Evolutionary conservation across 1,139 yeast genomes (phyloP), one percentile per base, ranked within the genome.

Genomic region (Casaregolazyma suthepensis): DNA sequence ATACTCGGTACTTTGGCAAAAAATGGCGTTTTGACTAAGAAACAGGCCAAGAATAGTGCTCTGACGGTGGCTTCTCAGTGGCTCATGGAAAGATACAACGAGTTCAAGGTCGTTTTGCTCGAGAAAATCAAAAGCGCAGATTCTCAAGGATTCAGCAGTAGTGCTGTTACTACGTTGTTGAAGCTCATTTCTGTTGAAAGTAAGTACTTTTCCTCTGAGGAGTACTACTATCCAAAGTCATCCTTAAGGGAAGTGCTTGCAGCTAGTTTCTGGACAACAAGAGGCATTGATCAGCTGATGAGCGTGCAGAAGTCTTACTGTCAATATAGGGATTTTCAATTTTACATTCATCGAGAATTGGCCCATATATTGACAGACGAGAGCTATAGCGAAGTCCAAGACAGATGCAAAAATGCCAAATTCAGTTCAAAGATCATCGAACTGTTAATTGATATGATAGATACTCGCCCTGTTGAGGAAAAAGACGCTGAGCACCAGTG

Each of bases 121-220:
- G 69, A 69, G n/a, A 59, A 75, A 44, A 64, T 73, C 15, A 45
- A 51, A 18, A 35, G 59, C 19, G 62, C 70, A 4, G 68, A 65
- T 50, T 71, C 71, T 51, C 71, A 78, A 22, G 77, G 82, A 1
- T 67, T 79, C 49, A 81, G 81, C 60, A 67, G 86, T 48, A 90
- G 87, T 63, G 75, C 81, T 50, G 65, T 88, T 56, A 90, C 87
- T 54, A 75, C 83, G 10, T 70, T 76, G 53, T 72, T 89, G 73
- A 85, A 83, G 56, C 71, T 87, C 26, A 61, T 89, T 42, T 80
- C 77, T 62, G 67, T 80, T 48, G 96, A 89, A 68, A 75, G 83
- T 50, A 70, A 71, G 35, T 71, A 76, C 61, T 71, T 82, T 64
- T 75, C 83, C 1, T 75, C 75, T 48, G 69, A 71, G 19, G 72